Evolutionary conservation across 352 stramenopile species (phyloP).

Genomic region (Pythium scleroteichum): DNA sequence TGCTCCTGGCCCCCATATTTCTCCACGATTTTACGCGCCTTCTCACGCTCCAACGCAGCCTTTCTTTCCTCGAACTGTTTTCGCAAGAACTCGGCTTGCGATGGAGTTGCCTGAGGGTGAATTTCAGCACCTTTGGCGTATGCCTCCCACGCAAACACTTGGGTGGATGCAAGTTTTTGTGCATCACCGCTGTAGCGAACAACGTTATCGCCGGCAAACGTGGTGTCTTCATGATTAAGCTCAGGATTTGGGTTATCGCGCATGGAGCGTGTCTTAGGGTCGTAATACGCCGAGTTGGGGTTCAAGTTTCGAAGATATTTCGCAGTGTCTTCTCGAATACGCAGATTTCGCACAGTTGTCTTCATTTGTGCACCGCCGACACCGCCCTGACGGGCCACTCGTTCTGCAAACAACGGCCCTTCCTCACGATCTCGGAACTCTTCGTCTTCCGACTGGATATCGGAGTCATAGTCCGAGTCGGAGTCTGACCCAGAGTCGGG

Average conservation of each 20-base stretch:
- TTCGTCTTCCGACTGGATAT: constrained; percentile 87
- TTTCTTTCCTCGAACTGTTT: constrained; percentile 91
- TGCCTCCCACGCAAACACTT: constrained; percentile 96
- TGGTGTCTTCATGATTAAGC: constrained; percentile 90
- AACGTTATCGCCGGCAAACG: constrained; percentile 97
- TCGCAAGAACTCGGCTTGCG: constrained; percentile 94
- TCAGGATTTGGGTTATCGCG: constrained; percentile 97
- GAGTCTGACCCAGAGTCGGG: constrained; percentile 76
- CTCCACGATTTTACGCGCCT: constrained; percentile 85
- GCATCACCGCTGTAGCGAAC: constrained; percentile 92
- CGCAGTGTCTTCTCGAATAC: constrained; percentile 99
- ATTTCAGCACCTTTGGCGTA: constrained; percentile 91
- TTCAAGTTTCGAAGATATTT: constrained; percentile 99
- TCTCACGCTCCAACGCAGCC: constrained; percentile 63
- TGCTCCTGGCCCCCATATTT: constrained; percentile 97
- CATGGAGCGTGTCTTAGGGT: constrained; percentile 99
- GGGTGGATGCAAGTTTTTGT: constrained; percentile 92
- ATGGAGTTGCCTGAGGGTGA: constrained; percentile 96
- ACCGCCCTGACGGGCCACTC: constrained; percentile 93
- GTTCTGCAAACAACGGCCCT: constrained; percentile 92
- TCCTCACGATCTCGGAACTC: constrained; percentile 93
- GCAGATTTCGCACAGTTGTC: constrained; percentile 95
- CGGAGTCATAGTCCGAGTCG: constrained; percentile 89
- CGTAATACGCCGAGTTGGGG: constrained; percentile 98
- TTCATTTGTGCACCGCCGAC: constrained; percentile 98